phyloP scores from a whole-genome alignment of 202 grass and related monocot species.

The Carex sylvatica region DNA sequence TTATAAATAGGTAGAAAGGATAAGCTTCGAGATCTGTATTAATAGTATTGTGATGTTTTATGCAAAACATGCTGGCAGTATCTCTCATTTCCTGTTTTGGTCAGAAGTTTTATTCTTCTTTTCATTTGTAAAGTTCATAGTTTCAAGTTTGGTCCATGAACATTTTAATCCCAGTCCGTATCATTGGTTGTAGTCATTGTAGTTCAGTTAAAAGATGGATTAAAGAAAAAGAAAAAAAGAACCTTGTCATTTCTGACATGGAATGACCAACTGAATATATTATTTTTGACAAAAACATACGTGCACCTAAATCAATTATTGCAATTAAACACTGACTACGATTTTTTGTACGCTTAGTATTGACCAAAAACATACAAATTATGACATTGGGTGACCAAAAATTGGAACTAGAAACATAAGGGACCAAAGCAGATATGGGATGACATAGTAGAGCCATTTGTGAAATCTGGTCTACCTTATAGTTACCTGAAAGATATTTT shows the following conservation, averaged over 20 bases:
- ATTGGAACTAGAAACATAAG: constrained; percentile 10
- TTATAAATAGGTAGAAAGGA: background rate
- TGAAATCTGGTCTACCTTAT: constrained; percentile 14
- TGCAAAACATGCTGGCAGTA: background rate
- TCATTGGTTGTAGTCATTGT: background rate
- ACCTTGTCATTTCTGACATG: background rate
- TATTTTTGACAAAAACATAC: background rate
- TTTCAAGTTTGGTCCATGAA: background rate
- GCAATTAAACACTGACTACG: background rate
- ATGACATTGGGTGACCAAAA: background rate
- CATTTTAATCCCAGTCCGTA: background rate
- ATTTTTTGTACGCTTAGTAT: background rate
- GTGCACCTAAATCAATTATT: background rate
- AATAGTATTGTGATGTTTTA: background rate
- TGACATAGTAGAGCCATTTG: background rate
- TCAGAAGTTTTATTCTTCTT: background rate
- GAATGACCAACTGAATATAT: background rate
- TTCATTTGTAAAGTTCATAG: background rate
- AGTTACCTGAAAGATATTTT: constrained; percentile 12
- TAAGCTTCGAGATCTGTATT: background rate
- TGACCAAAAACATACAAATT: background rate
- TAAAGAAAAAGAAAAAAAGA: background rate
- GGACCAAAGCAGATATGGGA: background rate
- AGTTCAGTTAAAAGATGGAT: background rate
- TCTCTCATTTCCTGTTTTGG: background rate